phyloP scores from a whole-genome alignment of 345 rosid species.

The Eucalyptus decipiens region DNA sequence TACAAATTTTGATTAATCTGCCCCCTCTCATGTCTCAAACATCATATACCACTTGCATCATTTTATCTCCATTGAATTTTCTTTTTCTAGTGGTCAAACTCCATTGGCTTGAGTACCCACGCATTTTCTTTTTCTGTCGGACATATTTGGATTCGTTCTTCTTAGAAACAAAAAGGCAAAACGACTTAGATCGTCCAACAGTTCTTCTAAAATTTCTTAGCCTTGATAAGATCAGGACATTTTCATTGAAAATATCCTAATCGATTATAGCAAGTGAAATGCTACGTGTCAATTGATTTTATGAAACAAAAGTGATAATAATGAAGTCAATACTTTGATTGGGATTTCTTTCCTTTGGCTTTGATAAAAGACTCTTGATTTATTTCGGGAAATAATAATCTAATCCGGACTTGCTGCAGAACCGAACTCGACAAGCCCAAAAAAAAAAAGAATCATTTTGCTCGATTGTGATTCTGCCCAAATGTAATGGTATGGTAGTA shows the following conservation, averaged over 20 bases:
- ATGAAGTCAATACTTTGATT: not conserved
- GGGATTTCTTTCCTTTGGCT: not conserved
- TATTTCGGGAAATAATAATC: too few species aligned
- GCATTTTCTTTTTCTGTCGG: fast-evolving
- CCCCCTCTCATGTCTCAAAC: not conserved
- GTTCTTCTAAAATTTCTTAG: not conserved
- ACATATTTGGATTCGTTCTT: not conserved
- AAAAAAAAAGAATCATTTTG: too few species aligned
- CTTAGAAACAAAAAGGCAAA: not conserved
- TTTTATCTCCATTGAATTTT: not conserved
- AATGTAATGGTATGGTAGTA: not conserved
- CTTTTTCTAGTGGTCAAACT: not conserved
- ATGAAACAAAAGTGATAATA: fast-evolving
- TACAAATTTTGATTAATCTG: not conserved
- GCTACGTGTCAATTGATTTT: fast-evolving
- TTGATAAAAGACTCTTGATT: too few species aligned
- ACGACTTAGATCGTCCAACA: fast-evolving
- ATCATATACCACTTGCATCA: not conserved
- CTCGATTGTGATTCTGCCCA: not conserved
- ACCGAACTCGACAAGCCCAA: too few species aligned
- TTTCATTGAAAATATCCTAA: not conserved
- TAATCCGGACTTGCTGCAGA: too few species aligned
- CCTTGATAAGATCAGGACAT: not conserved
- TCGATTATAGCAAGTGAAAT: not conserved
- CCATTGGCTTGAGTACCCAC: not conserved